Evolutionary conservation across 345 rosid species (phyloP), one percentile per base, ranked within the genome.

Genomic region (Hypericum androsaemum): DNA sequence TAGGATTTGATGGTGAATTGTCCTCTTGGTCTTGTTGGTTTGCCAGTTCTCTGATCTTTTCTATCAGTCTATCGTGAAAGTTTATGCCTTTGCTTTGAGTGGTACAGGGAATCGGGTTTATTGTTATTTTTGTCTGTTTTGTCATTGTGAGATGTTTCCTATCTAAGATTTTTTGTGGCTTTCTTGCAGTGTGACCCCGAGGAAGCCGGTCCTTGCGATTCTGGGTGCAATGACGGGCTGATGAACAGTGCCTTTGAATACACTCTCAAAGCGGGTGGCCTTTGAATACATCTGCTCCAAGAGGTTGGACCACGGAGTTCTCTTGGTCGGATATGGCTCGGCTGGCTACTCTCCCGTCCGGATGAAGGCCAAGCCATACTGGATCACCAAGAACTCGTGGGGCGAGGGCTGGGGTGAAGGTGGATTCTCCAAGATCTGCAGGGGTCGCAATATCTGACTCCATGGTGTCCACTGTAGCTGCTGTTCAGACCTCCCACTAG

Each of bases 321-420:
- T 92, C 48, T 63, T 92, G 64, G 96, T 92, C 0, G 98, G 98
- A 0, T 90, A 90, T 36, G 98, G 98, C 1, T 54, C 81, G 0
- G 79, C 87, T 5, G 98, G 84, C 39, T 92, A 81, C 61, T 77
- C 98, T 28, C 94, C 94, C 0, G 64, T 84, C 43, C 58, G 96
- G 54, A 50, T 84, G 84, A 89, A 86, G 88, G 89, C 83, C 11
- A 86, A 86, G 72, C 89, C 89, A 6, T 86, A 66, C 70, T 89
- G 97, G 97, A 66, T 86, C 64, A 86, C 83, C 59, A 89, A 89
- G 86, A 89, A 89, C 55, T 86, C 97, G 0, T 86, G 97, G 97
- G 97, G 97, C 28, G 82, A 74, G 50, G 70, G 7, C 53, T 89
- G 96, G 96, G 97, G 97, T 37, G 94, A 89, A 80, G 77, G 57